A percentile compares a stretch with the other conserved stretches of the same genome.
These are phyloP conservation scores for Diutina sp. DNA, from an alignment of 1,139 yeast species.

Conservation along the genomic window DNA sequence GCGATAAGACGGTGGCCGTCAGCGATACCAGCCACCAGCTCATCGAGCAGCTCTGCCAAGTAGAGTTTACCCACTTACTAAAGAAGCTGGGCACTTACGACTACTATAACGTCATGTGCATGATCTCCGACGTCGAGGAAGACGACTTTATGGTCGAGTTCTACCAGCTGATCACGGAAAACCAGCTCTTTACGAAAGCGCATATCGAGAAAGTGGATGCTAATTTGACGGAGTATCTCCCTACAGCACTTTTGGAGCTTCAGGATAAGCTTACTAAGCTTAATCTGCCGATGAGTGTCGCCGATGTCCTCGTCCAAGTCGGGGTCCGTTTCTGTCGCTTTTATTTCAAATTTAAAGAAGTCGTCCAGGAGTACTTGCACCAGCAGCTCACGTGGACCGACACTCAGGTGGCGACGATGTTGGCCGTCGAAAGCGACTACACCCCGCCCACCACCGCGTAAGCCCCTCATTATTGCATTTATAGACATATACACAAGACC, in stretches of 20 bases:
- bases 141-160: slow-evolving; percentile 38
- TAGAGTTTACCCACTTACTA: slow-evolving; percentile 32
- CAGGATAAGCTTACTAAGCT: slow-evolving; percentile 45
- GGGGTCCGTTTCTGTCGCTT: slow-evolving; percentile 38
- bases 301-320: slow-evolving; percentile 37
- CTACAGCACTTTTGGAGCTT: slow-evolving; percentile 49
- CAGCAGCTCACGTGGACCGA: slow-evolving; percentile 35
- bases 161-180: slow-evolving; percentile 54
- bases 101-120: slow-evolving; percentile 48
- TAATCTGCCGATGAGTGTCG: slow-evolving; percentile 51
- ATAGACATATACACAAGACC: neutral
- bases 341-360: slow-evolving; percentile 33
- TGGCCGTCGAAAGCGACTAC: slow-evolving; percentile 37
- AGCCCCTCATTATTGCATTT: neutral
- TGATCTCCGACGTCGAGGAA: slow-evolving; percentile 56
- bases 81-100: slow-evolving; percentile 39
- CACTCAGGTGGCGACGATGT: slow-evolving; percentile 46
- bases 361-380: slow-evolving; percentile 28
- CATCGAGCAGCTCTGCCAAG: slow-evolving; percentile 22
- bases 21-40: slow-evolving; percentile 19
- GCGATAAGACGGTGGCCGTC: slow-evolving; percentile 27
- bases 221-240: slow-evolving; percentile 37
- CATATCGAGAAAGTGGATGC: slow-evolving; percentile 28
- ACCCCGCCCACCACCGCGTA: neutral
- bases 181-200: slow-evolving; percentile 39